A percentile compares a stretch with the other conserved stretches of the same genome.
These are phyloP conservation scores for Geranomyces michiganensis DNA, from an alignment of 192 early-diverging fungal species.

Conservation along the genomic window DNA sequence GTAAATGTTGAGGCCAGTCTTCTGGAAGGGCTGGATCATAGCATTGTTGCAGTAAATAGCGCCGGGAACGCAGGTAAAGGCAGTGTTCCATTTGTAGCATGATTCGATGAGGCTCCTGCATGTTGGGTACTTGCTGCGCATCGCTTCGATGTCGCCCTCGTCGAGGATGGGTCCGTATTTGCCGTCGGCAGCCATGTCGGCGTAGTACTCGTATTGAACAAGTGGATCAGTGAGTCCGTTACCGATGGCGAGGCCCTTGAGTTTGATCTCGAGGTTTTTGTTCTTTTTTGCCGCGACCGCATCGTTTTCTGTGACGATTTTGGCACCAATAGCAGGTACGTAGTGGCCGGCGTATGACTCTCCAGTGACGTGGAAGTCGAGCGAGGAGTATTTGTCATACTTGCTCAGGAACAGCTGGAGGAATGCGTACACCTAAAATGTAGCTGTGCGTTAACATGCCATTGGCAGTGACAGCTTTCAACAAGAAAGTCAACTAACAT, in stretches of 20 bases:
- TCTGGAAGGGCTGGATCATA: slow-evolving; percentile 77
- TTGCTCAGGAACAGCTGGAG: slow-evolving; percentile 88
- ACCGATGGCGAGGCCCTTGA: slow-evolving; percentile 81
- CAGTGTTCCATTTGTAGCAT: slow-evolving; percentile 83
- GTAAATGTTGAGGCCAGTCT: slow-evolving; percentile 87
- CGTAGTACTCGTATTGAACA: slow-evolving; percentile 87
- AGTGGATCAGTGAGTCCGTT: slow-evolving; percentile 91
- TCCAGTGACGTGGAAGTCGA: slow-evolving; percentile 87
- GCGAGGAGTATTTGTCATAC: slow-evolving; percentile 78
- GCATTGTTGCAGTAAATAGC: slow-evolving; percentile 83
- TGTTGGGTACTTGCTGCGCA: slow-evolving; percentile 72
- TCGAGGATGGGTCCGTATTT: slow-evolving; percentile 74
- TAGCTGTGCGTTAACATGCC: no score
- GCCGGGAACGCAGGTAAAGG: slow-evolving; percentile 82
- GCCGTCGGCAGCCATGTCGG: slow-evolving; percentile 47
- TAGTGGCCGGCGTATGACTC: slow-evolving; percentile 84
- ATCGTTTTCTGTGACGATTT: slow-evolving; percentile 80
- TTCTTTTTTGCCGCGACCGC: not conserved
- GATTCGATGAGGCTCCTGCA: slow-evolving; percentile 75
- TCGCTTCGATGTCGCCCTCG: slow-evolving; percentile 72
- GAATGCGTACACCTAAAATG: slow-evolving; percentile 73
- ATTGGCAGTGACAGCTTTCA: no score
- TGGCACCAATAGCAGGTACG: slow-evolving; percentile 84
- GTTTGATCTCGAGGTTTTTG: slow-evolving; percentile 64
- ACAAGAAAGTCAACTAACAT: no score